Conservation (phyloP, 2,329 filamentous ascomycete species). For the Zelopaecilomyces penicillatus region DNA sequence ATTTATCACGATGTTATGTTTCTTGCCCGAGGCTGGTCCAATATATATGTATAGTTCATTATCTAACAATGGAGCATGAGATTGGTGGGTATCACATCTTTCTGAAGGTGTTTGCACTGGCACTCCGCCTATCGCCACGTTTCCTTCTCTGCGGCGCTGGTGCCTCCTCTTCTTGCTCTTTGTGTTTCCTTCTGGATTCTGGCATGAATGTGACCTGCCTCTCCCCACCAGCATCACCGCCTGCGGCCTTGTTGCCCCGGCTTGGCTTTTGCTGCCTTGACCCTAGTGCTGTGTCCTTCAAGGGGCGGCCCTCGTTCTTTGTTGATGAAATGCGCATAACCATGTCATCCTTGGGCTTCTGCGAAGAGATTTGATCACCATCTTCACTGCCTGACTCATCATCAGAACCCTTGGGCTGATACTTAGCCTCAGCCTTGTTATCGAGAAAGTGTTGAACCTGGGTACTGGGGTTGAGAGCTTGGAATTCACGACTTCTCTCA, state of each 20-base stretch:
- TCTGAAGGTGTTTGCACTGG: slow-evolving; percentile 68
- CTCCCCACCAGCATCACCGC: slow-evolving; percentile 49
- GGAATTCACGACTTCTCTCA: slow-evolving; percentile 80
- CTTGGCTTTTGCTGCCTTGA: slow-evolving; percentile 44
- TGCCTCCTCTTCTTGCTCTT: slow-evolving; percentile 22
- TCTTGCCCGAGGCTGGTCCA: slow-evolving; percentile 9
- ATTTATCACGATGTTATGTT: slow-evolving; percentile 5
- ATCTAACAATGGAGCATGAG: slow-evolving; percentile 12
- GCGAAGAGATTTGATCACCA: slow-evolving; percentile 14
- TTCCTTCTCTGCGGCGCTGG: slow-evolving; percentile 25
- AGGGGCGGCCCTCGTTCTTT: slow-evolving; percentile 50
- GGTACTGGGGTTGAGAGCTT: slow-evolving; percentile 81
- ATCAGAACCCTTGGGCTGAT: slow-evolving; percentile 33
- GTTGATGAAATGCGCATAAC: slow-evolving; percentile 63
- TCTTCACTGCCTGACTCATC: slow-evolving; percentile 37
- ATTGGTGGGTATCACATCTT: slow-evolving; percentile 39
- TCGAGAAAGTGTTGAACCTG: slow-evolving; percentile 28
- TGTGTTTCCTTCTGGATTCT: slow-evolving; percentile 41
- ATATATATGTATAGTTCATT: slow-evolving; percentile 5
- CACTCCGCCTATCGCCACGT: slow-evolving; percentile 51
- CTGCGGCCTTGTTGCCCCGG: slow-evolving; percentile 35
- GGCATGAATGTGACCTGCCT: slow-evolving; percentile 68
- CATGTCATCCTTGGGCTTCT: slow-evolving; percentile 30
- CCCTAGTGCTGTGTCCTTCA: slow-evolving; percentile 49
- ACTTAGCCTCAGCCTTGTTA: slow-evolving; percentile 26